phyloP scores from a whole-genome alignment of 75 land plant genomes.

The Selaginella moellendorffii region DNA sequence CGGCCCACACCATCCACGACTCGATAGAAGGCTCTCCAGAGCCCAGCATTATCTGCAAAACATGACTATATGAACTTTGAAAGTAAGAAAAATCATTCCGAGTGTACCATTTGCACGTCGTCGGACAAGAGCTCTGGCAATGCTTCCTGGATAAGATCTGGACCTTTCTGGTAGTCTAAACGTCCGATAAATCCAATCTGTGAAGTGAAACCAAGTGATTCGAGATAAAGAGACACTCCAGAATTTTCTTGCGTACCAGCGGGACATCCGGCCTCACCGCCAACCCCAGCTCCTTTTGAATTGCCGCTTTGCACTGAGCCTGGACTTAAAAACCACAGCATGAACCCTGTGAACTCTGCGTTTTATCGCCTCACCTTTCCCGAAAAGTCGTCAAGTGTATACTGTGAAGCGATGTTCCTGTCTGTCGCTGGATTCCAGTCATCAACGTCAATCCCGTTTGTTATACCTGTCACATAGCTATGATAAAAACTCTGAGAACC shows the following conservation, averaged over 20 bases:
- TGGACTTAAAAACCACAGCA: constrained; percentile 17
- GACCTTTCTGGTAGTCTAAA: constrained; percentile 88
- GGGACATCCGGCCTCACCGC: constrained; percentile 55
- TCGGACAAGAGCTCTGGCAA: constrained; percentile 61
- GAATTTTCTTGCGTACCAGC: too few species aligned
- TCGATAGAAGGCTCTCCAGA: constrained; percentile 62
- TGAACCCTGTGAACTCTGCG: too few species aligned
- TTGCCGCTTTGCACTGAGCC: constrained; percentile 67
- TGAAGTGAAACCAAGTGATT: too few species aligned
- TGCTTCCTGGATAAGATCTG: constrained; percentile 50
- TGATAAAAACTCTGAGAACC: too few species aligned
- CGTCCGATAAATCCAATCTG: constrained; percentile 93
- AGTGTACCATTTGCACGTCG: constrained; percentile 75
- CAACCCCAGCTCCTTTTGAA: constrained; percentile 78
- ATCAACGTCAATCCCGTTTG: constrained; percentile 70
- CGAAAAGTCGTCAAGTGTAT: constrained; percentile 48
- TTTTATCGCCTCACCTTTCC: constrained; percentile 48
- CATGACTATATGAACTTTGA: constrained; percentile 1
- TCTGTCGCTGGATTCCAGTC: constrained; percentile 87
- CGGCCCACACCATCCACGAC: constrained; percentile 70
- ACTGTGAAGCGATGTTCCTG: constrained; percentile 42
- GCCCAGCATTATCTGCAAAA: constrained; percentile 79
- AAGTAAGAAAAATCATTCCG: not conserved
- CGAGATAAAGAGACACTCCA: too few species aligned
- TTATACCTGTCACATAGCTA: constrained; percentile 37